Base-by-base conservation (phyloP, 306 rosid species). In the Castanea mollissima region DNA sequence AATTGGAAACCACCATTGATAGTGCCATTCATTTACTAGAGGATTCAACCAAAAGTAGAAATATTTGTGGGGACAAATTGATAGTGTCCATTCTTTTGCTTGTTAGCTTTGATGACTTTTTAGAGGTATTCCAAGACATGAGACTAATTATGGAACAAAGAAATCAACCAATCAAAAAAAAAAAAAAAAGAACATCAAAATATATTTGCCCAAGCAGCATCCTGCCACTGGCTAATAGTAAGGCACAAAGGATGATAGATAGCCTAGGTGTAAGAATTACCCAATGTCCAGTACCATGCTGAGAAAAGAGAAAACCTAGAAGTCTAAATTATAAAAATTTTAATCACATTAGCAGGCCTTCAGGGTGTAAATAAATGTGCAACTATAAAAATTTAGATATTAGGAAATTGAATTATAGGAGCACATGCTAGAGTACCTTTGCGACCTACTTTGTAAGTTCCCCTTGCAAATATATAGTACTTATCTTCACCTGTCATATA, bases 401-500 rank as follows among this genome's bases (percentile, higher is more conserved):
- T 16, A 19, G 67, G 19, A 77, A 74, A 19, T 71, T 58, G 12
- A 52, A 51, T 72, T 10, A 7, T 13, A 34, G 25, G 49, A 32
- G 49, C 71, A 67, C 8, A 2, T 32, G 3, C 25, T 18, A 67
- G 63, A 69, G 38, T 89, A 94, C 98, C 98, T 91, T 94, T 94
- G 54, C 98, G 94, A 78, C 98, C 98, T 78, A 94, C 88, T 86
- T 73, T 94, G 86, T 91, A 94, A 69, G 73, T 73, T 41, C 97
- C 98, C 49, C 84, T 85, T 52, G 88, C 86, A 80, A 90, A 89
- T 69, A 94, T 88, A 79, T 89, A 94, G 89, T 89, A 88, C 15
- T 84, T 86, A 79, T 90, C 89, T 85, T 94, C 98, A 64, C 94
- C 98, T 92, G 92, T 38, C 60, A 82, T 6, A 76, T 4, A 55